phyloP scores from a whole-genome alignment of 1,139 yeast species.

The Wickerhamiella pararugosa region DNA sequence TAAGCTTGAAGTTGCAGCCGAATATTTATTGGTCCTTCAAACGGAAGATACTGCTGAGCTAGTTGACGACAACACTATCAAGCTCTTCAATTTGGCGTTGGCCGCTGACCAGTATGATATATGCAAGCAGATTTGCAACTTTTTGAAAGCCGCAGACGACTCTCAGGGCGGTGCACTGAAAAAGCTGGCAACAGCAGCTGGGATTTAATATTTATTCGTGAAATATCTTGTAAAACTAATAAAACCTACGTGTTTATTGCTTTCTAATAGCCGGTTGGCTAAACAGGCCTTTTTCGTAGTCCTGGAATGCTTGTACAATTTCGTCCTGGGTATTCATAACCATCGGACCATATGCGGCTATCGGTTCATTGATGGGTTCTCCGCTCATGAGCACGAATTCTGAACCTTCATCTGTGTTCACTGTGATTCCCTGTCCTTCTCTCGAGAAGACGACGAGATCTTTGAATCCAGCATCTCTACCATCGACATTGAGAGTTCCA shows the following conservation, averaged over 20 bases:
- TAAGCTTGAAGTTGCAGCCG: slow-evolving; percentile 29
- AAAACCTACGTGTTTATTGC: no score
- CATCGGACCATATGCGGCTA: slow-evolving; percentile 6
- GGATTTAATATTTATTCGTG: no score
- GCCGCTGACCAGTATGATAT: slow-evolving; percentile 25
- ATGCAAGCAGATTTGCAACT: slow-evolving; percentile 28
- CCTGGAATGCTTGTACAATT: slow-evolving; percentile 3
- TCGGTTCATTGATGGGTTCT: slow-evolving; percentile 4
- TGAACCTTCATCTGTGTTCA: not conserved
- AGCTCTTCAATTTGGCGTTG: slow-evolving; percentile 23
- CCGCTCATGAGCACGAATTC: slow-evolving; percentile 2
- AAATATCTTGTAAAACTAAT: no score
- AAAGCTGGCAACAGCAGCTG: no score
- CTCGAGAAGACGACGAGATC: not conserved
- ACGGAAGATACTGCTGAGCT: slow-evolving; percentile 11
- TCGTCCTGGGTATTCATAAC: slow-evolving; percentile 7
- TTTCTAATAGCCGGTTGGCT: no score
- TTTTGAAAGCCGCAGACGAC: slow-evolving; percentile 14
- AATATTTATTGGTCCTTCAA: slow-evolving; percentile 28
- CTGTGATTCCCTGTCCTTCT: not conserved
- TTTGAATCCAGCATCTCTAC: not conserved
- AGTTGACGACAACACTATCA: slow-evolving; percentile 16
- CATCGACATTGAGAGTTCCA: slow-evolving; percentile 1
- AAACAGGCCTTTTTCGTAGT: not conserved
- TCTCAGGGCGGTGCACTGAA: no score